Base-by-base conservation (phyloP, 129 eudicot species). In the Helianthus tuberosus region DNA sequence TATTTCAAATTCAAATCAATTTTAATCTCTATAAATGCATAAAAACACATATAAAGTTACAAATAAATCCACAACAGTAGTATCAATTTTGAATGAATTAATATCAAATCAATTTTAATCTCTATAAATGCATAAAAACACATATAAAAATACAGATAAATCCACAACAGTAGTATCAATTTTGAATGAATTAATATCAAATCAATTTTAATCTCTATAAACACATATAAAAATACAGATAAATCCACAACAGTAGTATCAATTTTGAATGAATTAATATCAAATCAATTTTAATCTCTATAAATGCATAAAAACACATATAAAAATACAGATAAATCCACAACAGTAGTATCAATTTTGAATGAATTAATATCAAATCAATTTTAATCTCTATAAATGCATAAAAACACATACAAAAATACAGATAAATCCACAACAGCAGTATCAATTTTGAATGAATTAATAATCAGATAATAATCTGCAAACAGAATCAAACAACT, bases 281-380 rank as follows among this genome's bases (percentile, higher is more conserved):
- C n/a, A n/a, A n/a, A n/a, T n/a, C n/a, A n/a, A n/a, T n/a, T n/a
- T n/a, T n/a, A n/a, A n/a, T n/a, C n/a, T n/a, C n/a, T n/a, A n/a
- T n/a, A n/a, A n/a, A n/a, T n/a, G n/a, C n/a, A n/a, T n/a, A n/a
- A n/a, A n/a, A n/a, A n/a, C n/a, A n/a, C n/a, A n/a, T n/a, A n/a
- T n/a, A n/a, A n/a, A n/a, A n/a, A n/a, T 20, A 20, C 36, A 32
- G 35, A 52, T 68, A 38, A 29, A 55, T 10, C n/a, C 38, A 20
- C 27, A 64, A 69, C 66, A 51, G 25, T 61, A 0, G n/a, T 49
- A 69, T 53, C 64, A 3, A 66, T 48, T 51, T 44, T 59, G 62
- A 57, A 20, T 20, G 23, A 20, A 20, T 20, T 20, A 20, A 20
- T 20, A 20, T 20, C 23, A 20, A 20, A 20, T 20, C 23, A 20